Base-by-base conservation (phyloP, 495 filamentous ascomycete genomes). In the Penicillium ucsense region DNA sequence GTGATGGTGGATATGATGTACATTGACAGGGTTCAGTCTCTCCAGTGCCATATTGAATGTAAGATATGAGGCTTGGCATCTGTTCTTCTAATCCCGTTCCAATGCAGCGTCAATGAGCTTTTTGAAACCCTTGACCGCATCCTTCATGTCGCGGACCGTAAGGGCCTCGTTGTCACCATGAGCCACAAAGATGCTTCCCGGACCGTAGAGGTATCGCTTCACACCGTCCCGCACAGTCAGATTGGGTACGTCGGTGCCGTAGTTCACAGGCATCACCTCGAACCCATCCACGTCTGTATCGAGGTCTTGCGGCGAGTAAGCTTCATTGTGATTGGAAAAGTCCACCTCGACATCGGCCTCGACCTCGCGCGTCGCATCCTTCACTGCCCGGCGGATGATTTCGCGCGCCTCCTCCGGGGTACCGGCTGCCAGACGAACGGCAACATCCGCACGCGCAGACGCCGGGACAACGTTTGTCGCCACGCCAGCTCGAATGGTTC, bases 201-300 rank as follows among this genome's bases (percentile, higher is more conserved):
- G 89, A 0, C 89, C 91, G 67, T 89, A 97, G 35, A 95, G 69
- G 63, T 95, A 97, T 44, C 82, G 76, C 65, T 84, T 86, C 41
- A 91, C 85, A 1, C 54, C 58, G 8, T 46, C 41, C 30, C 56
- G 49, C 8, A 73, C 46, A 31, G 81, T 73, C 38, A 97, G 59
- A 48, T 88, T 82, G 1, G 87, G 85, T 32, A 95, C 82, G 65
- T 97, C 91, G 7, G 91, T 97, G 4, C 91, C 91, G 59, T 96
- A 97, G 50, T 94, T 94, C 3, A 88, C 87, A 1, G 85, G 80
- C 8, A 80, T 81, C 0, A 79, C 81, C 31, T 89, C 78, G 49
- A 95, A 95, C 0, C 88, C 89, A 6, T 83, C 76, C 10, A 97
- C 80, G 62, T 95, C 89, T 43, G 78, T 77, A 57, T 91, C 77